A percentile compares a stretch with the other conserved stretches of the same genome.
These are phyloP conservation scores for Candida koratica DNA, from an alignment of 805 yeast genomes.

Conservation along the genomic window DNA sequence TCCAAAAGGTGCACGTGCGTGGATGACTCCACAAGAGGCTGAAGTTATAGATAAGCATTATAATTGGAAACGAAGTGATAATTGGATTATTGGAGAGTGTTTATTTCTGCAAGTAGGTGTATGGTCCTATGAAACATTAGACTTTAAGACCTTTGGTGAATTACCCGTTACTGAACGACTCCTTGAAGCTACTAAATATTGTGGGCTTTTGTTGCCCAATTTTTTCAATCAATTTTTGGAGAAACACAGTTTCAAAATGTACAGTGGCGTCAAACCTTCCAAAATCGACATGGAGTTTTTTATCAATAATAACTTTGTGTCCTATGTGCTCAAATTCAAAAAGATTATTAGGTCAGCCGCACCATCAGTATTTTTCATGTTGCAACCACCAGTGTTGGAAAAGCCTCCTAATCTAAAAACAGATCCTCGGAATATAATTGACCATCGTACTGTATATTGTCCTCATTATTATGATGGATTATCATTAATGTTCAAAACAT, in stretches of 20 bases:
- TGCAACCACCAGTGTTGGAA: conserved; percentile 81
- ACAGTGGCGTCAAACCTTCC: conserved; percentile 17
- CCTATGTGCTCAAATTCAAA: conserved; percentile 53
- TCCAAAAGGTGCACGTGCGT: conserved; percentile 64
- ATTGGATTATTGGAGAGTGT: conserved; percentile 74
- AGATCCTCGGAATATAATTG: conserved; percentile 47
- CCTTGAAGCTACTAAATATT: conserved; percentile 13
- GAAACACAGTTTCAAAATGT: conserved; percentile 31
- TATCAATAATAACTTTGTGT: conserved; percentile 60
- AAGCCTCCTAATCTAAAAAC: conserved; percentile 65
- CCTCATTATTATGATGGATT: conserved; percentile 95
- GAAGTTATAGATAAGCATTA: conserved; percentile 51
- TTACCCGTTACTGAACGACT: conserved; percentile 30
- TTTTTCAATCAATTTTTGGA: conserved; percentile 28
- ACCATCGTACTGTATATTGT: conserved; percentile 63
- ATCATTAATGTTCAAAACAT: conserved; percentile 84
- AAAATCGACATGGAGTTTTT: conserved; percentile 50
- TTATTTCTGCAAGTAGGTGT: conserved; percentile 78
- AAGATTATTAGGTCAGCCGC: conserved; percentile 41
- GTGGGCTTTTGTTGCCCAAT: conserved; percentile 28
- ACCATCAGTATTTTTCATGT: conserved; percentile 50
- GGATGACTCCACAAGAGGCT: conserved; percentile 54
- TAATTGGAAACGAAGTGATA: conserved; percentile 60
- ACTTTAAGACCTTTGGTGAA: conserved; percentile 18
- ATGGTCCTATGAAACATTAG: conserved; percentile 50